Evolutionary conservation across 164 flowering plant species (phyloP), one percentile per base, ranked within the genome.

Genomic region (Nelumbo lutea): DNA sequence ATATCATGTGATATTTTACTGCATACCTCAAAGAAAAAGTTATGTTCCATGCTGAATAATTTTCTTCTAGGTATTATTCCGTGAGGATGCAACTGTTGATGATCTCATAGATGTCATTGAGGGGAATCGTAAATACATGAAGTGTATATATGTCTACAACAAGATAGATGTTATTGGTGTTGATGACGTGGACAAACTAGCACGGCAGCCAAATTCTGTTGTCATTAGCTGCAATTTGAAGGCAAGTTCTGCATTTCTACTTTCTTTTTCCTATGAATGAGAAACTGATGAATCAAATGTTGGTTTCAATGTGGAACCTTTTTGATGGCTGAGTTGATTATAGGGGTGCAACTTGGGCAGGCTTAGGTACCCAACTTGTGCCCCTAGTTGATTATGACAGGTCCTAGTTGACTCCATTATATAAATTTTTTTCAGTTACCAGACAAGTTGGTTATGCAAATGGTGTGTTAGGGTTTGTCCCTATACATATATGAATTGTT

Each of bases 71-170:
- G 64, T 96, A 14, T 81, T 96, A 64, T 96, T 96, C 76, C 96
- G 98, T 52, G 99, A 96, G 81, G 96, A 96, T 90, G 96, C 99
- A 53, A 91, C 99, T 6, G 99, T 96, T 70, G 99, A 93, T 82
- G 99, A 96, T 85, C 82, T 96, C 63, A 96, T 96, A 42, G 99
- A 96, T 89, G 98, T 96, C 66, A 91, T 96, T 68, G 98, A 96
- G 79, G 98, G 99, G 51, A 96, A 96, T 67, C 96, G 99, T 27
- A 93, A 91, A 78, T 96, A 96, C 81, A 93, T 96, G 86, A 93
- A 91, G 80, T 96, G 99, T 75, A 60, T 96, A 38, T 96, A 96
- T 78, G 99, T 96, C 64, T 96, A 96, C 81, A 96, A 96, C 88
- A 96, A 96, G 84, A 93, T 93, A 69, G 99, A 96, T 79, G 99